phyloP scores from a whole-genome alignment of 2,329 filamentous ascomycete genomes.

The Ceratocystis eucalypticola region DNA sequence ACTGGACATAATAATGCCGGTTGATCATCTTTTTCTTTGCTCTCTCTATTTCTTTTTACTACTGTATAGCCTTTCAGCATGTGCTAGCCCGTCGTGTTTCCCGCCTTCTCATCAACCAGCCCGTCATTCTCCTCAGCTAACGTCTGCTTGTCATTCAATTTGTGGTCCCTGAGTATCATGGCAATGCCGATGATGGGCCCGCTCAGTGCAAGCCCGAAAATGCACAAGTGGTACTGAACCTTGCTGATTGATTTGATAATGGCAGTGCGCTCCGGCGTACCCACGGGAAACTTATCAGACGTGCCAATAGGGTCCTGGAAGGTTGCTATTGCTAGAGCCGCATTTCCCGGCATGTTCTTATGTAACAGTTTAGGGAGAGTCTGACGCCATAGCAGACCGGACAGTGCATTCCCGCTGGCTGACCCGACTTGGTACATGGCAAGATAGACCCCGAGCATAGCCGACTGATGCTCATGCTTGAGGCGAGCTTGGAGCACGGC shows the following conservation, averaged over 20 bases:
- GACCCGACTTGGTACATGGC: constrained; percentile 49
- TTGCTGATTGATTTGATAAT: constrained; percentile 27
- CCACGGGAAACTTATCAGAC: constrained; percentile 28
- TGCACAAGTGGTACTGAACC: constrained; percentile 34
- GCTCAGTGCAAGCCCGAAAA: constrained; percentile 36
- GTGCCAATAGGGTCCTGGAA: constrained; percentile 29
- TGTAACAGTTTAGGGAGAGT: constrained; percentile 35
- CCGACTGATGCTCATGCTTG: constrained; percentile 42
- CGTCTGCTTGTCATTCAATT: constrained; percentile 33
- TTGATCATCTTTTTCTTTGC: neutral
- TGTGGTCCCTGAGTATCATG: constrained; percentile 31
- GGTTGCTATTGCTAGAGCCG: constrained; percentile 26
- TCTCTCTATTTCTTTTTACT: neutral
- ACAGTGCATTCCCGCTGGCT: constrained; percentile 45
- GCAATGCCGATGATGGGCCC: constrained; percentile 35
- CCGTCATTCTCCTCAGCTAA: constrained; percentile 24
- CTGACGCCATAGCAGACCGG: constrained; percentile 50
- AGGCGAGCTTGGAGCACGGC: constrained; percentile 32
- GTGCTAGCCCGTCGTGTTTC: neutral
- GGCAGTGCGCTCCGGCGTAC: constrained; percentile 31
- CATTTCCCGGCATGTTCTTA: constrained; percentile 26
- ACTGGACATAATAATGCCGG: too few species aligned
- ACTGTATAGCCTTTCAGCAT: neutral
- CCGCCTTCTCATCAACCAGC: neutral
- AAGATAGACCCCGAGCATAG: constrained; percentile 50